phyloP scores from a whole-genome alignment of 2,329 filamentous ascomycete species.

The Cercospora sp. region DNA sequence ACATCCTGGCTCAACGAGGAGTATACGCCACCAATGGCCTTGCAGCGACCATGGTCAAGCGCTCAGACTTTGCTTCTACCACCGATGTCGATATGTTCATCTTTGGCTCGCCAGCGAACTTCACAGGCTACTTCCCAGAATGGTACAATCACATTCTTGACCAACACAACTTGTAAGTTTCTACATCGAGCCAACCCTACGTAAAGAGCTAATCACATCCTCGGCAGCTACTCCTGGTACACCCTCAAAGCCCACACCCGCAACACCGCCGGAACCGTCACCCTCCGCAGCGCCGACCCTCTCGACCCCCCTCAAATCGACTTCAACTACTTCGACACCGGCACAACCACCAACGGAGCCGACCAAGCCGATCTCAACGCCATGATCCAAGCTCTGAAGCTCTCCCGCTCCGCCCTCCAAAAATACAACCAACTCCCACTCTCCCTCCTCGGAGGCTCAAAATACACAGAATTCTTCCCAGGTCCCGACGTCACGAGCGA shows the following conservation, averaged over 20 bases:
- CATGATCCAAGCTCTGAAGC: slow-evolving; percentile 56
- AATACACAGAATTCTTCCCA: slow-evolving; percentile 42
- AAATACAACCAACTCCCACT: slow-evolving; percentile 17
- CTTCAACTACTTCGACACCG: slow-evolving; percentile 60
- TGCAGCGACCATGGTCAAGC: slow-evolving; percentile 49
- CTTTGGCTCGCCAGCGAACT: slow-evolving; percentile 56
- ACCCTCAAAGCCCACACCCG: slow-evolving; percentile 64
- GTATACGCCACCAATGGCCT: slow-evolving; percentile 55
- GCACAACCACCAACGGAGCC: slow-evolving; percentile 41
- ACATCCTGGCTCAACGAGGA: slow-evolving; percentile 42
- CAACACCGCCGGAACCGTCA: slow-evolving; percentile 62
- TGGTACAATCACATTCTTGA: slow-evolving; percentile 50
- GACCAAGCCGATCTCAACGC: slow-evolving; percentile 50
- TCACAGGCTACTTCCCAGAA: slow-evolving; percentile 58
- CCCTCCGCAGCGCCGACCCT: slow-evolving; percentile 61
- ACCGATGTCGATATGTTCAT: slow-evolving; percentile 56
- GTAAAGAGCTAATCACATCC: no score
- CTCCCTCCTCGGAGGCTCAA: slow-evolving; percentile 21
- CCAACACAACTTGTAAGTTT: slow-evolving; percentile 37
- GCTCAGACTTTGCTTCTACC: slow-evolving; percentile 43
- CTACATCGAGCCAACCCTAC: background rate
- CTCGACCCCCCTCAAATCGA: slow-evolving; percentile 63
- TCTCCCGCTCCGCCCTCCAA: slow-evolving; percentile 36
- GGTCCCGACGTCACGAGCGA: slow-evolving; percentile 45
- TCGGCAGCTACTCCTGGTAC: slow-evolving; percentile 50